Evolutionary conservation across 306 rosid genomes (phyloP), one percentile per base, ranked within the genome.

Genomic region (Hippophae gyantsensis): DNA sequence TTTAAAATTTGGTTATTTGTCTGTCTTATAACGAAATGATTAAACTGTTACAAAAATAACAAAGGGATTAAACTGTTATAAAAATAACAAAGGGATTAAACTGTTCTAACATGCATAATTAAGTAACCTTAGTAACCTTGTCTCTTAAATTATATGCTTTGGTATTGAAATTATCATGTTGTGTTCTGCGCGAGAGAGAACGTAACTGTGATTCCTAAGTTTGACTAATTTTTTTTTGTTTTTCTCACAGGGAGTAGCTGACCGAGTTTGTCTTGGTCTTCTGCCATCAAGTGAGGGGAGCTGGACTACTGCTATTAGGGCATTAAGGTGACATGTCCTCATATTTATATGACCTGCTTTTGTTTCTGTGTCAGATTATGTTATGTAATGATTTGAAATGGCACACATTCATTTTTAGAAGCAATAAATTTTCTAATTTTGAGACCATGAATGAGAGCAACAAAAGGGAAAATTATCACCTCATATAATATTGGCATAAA

Each of bases 241-340:
- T 32, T 57, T 65, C 58, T 54, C 63, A 9, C 85, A 86, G 94
- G 74, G 83, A 59, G 85, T 92, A 60, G 95, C 96, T 71, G 81
- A 92, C 76, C 88, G 95, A 63, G 96, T 84, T 53, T 88, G 93
- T 77, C 95, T 92, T 11, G 99, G 95, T 78, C 99, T 88, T 73
- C 57, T 92, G 75, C 99, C 95, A 54, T 78, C 95, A 47, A 85
- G 99, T 66, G 94, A 84, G 71, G 74, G 78, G 55, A 83, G 95
- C 77, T 92, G 99, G 99, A 75, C 62, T 47, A 88, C 93, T 47
- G 95, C 95, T 54, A 90, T 86, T 46, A 78, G 77, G 82, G 85
- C 96, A 70, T 76, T 88, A 79, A 81, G 96, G 99, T 82, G 76
- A 75, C n/a, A 44, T 51, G 8, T 63, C 55, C n/a, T 57, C n/a